phyloP scores from a whole-genome alignment of 192 early-diverging fungal genomes.

The Linderina pennispora region DNA sequence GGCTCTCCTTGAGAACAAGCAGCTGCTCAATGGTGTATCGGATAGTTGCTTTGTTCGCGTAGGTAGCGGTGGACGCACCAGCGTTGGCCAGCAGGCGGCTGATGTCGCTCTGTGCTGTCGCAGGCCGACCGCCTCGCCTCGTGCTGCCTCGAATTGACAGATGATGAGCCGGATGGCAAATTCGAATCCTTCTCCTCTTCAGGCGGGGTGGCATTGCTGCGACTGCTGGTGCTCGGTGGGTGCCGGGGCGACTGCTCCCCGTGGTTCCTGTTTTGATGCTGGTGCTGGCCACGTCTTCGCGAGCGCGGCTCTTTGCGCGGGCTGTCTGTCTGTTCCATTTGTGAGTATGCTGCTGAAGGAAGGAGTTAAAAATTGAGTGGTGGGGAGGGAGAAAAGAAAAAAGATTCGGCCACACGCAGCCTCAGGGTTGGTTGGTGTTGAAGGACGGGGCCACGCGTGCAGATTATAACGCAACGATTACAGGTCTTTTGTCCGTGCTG shows the following conservation, averaged over 20 bases:
- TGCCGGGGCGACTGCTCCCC: too few species aligned
- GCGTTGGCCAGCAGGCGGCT: constrained; percentile 1
- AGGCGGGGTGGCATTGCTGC: too few species aligned
- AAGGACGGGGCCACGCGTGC: too few species aligned
- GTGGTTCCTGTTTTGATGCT: too few species aligned
- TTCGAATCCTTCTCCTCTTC: constrained; percentile 67
- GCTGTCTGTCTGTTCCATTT: background rate
- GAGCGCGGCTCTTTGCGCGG: background rate
- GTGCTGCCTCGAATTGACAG: background rate
- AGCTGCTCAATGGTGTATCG: constrained; percentile 32
- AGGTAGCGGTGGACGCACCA: background rate
- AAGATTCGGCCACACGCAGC: too few species aligned
- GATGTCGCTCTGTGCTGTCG: background rate
- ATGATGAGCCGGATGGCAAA: constrained; percentile 28
- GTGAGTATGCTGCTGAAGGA: background rate
- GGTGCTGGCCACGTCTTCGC: background rate
- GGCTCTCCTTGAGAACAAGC: constrained; percentile 27
- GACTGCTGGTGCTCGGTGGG: too few species aligned
- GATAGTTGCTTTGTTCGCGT: too few species aligned
- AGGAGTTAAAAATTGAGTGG: too few species aligned
- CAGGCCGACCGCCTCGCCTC: background rate
- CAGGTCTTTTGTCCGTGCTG: too few species aligned
- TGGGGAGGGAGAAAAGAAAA: too few species aligned
- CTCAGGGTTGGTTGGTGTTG: too few species aligned
- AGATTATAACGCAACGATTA: too few species aligned